A percentile compares a stretch with the other conserved stretches of the same genome.
Conservation (phyloP, 202 grass and related monocot genomes). For the Panicum virgatum region DNA sequence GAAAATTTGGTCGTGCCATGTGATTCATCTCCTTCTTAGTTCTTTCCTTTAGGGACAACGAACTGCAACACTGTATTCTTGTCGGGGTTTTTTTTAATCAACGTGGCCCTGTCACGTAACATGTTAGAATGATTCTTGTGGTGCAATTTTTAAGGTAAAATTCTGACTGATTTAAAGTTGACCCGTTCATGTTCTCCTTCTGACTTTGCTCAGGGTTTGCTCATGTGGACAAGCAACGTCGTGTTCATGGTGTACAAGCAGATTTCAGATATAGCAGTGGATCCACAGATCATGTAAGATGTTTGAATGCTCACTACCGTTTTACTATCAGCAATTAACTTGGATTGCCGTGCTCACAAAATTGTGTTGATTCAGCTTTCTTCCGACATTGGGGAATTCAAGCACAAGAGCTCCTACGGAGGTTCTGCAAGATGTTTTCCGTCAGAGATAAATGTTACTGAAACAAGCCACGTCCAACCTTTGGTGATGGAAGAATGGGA, state of each 20-base stretch:
- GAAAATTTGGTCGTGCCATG: background rate
- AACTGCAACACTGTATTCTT: background rate
- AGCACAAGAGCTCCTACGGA: slow-evolving; percentile 15
- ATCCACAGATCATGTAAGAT: slow-evolving; percentile 39
- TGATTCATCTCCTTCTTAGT: background rate
- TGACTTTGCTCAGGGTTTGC: slow-evolving; percentile 34
- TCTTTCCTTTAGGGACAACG: background rate
- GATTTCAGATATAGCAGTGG: slow-evolving; percentile 15
- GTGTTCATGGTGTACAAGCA: slow-evolving; percentile 26
- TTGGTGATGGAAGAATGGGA: background rate
- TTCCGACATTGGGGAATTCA: slow-evolving; percentile 5
- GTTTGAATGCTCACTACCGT: background rate
- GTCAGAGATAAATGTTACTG: background rate
- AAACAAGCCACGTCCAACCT: background rate
- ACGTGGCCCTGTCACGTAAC: background rate
- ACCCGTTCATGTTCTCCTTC: slow-evolving; percentile 6
- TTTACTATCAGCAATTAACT: background rate
- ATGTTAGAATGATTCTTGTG: too few species aligned
- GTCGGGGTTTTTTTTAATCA: background rate
- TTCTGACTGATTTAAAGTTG: slow-evolving; percentile 20
- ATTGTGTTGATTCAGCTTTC: slow-evolving; percentile 3
- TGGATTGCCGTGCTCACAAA: background rate
- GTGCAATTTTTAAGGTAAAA: background rate
- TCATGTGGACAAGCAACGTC: slow-evolving; percentile 45
- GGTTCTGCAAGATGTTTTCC: background rate